These are phyloP conservation scores for Pythium folliculosum DNA, from an alignment of 352 stramenopile genomes.

Conservation along the genomic window DNA sequence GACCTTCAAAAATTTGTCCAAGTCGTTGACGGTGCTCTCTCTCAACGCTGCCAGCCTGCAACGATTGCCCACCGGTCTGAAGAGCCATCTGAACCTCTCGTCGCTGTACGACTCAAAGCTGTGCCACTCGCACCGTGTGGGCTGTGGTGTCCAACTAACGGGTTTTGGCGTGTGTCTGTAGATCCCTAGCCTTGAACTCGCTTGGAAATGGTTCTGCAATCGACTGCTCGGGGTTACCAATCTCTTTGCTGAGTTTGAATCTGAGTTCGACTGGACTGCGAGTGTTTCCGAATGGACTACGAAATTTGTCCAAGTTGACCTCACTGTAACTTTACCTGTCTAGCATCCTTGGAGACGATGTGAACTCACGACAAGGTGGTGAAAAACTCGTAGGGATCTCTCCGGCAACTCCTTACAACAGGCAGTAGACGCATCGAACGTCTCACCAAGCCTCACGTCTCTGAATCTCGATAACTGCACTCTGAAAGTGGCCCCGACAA, in stretches of 20 bases:
- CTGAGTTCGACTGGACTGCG: neutral
- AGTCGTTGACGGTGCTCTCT: neutral
- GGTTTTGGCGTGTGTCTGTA: neutral
- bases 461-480: constrained; percentile 9
- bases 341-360: no score
- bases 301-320: neutral
- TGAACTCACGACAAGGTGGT: no score
- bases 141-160: neutral
- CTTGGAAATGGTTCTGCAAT: neutral
- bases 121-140: neutral
- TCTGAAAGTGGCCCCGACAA: neutral
- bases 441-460: neutral
- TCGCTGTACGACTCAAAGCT: neutral
- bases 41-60: neutral
- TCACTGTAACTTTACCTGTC: neutral
- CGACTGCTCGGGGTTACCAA: neutral
- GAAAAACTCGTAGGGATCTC: neutral
- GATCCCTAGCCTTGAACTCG: constrained; percentile 6
- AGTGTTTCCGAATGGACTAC: neutral
- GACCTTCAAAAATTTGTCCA: neutral
- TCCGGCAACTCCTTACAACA: constrained; percentile 2
- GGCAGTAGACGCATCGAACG: neutral
- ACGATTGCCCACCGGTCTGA: constrained; percentile 3
- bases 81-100: neutral
- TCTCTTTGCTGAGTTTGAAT: neutral